Conservation (phyloP, 2,329 filamentous ascomycete species). For the Zasmidium cellare region DNA sequence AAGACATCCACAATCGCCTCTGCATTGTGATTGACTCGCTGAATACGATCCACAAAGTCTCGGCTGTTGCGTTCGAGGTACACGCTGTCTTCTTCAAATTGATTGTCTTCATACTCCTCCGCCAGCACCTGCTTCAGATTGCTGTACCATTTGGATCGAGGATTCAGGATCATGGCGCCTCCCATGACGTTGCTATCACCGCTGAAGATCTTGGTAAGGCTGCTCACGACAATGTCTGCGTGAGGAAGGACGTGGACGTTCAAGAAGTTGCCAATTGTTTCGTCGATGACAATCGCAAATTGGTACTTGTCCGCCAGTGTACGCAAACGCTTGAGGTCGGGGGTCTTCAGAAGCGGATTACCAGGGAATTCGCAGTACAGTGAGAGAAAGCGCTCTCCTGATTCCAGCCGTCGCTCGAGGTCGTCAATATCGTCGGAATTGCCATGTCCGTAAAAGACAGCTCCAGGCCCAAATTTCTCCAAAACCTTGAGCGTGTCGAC, state of each 20-base stretch:
- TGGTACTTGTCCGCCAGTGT: conserved; percentile 76
- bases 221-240: conserved; percentile 90
- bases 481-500: conserved; percentile 95
- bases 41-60: conserved; percentile 80
- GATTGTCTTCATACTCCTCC: conserved; percentile 77
- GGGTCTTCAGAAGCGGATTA: conserved; percentile 84
- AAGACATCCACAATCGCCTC: conserved; percentile 79
- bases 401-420: conserved; percentile 68
- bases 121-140: conserved; percentile 66
- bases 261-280: conserved; percentile 94
- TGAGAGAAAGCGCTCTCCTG: conserved; percentile 74
- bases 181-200: conserved; percentile 99
- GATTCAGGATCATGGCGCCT: conserved; percentile 66
- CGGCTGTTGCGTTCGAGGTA: conserved; percentile 96
- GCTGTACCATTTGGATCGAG: conserved; percentile 68
- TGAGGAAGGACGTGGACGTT: conserved; percentile 91
- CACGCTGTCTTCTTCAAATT: conserved; percentile 91
- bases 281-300: conserved; percentile 89
- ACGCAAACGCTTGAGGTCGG: conserved; percentile 80
- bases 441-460: conserved; percentile 81
- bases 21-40: conserved; percentile 81
- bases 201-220: conserved; percentile 94
- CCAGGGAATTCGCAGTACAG: conserved; percentile 95
- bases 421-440: conserved; percentile 78
- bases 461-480: conserved; percentile 90